Evolutionary conservation across 2,329 filamentous ascomycete genomes (phyloP), one percentile per base, ranked within the genome.

Genomic region (Trichocomaceae sp.): DNA sequence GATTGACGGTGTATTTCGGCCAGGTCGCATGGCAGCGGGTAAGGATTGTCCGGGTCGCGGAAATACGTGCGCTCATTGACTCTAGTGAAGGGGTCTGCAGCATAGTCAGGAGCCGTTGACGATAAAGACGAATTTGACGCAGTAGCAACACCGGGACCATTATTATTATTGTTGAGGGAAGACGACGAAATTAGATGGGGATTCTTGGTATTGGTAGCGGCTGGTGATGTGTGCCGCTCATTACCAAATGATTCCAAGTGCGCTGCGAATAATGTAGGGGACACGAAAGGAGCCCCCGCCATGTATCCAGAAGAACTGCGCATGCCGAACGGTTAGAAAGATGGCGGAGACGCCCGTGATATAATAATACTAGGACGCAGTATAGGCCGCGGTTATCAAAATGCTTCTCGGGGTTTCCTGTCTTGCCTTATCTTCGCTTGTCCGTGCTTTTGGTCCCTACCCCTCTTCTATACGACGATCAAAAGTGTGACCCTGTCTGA

Each of bases 11-110:
- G 90, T 48, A 95, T 81, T 72, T 96, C 91, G 41, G 85, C 77
- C 41, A 96, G 80, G 72, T 96, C 92, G 73, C 87, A 86, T 39
- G 92, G 92, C 2, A 96, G 77, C n/a, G 90, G 90, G 64, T 97
- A 96, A 7, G 83, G 75, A 29, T 88, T 74, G 2, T 81, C 78
- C 8, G 80, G 76, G 65, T 95, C 88, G 66, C 87, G 83, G 60
- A 95, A 81, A 72, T 92, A 96, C 47, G 86, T 86, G 56, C 90
- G 86, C 51, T 89, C 89, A 74, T 93, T 86, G 64, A 86, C 84
- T 60, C 85, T 75, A 61, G 87, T 75, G 64, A 91, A 87, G 7
- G 85, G 83, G 62, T 75, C 76, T 61, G 69, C 72, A 33, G 64
- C 63, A 59, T 72, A 72, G 59, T 74, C 72, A 22, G 67, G 67